A percentile compares a stretch with the other conserved stretches of the same genome.
phyloP scores from a whole-genome alignment of 2,329 filamentous ascomycete genomes.

The Phyllachora maydis region DNA sequence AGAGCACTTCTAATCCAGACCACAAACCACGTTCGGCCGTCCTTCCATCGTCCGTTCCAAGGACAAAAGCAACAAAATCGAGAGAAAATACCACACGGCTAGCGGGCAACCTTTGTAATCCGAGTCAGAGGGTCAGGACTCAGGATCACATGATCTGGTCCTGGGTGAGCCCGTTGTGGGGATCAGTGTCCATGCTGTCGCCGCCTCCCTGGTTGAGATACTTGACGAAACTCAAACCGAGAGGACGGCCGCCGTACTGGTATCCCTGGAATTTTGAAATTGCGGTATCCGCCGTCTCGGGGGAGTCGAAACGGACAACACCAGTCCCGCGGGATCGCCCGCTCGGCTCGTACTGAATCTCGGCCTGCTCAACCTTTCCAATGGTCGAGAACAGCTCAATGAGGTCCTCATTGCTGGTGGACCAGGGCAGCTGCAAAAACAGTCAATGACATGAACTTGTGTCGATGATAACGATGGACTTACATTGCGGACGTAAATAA shows the following conservation, averaged over 20 bases:
- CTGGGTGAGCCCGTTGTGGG: constrained; percentile 63
- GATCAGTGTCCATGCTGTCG: constrained; percentile 69
- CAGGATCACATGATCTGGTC: constrained; percentile 77
- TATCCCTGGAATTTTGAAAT: constrained; percentile 97
- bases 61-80: too few relatives aligned
- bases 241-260: constrained; percentile 85
- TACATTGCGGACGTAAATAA: constrained; percentile 94
- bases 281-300: constrained; percentile 74
- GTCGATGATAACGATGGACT: constrained; percentile 18
- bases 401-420: constrained; percentile 93
- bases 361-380: constrained; percentile 93
- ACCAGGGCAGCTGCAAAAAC: constrained; percentile 67
- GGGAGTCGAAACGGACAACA: constrained; percentile 80
- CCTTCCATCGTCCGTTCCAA: too few relatives aligned
- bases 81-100: constrained; percentile 1
- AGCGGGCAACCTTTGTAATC: not conserved
- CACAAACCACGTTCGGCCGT: too few relatives aligned
- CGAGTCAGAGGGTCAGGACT: too few relatives aligned
- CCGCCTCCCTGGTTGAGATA: constrained; percentile 49
- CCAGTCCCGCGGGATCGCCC: constrained; percentile 87
- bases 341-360: constrained; percentile 96
- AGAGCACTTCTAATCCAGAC: too few relatives aligned
- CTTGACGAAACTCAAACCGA: constrained; percentile 85
- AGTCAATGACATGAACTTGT: constrained; percentile 2
- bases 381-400: constrained; percentile 95